Conservation (phyloP, 352 stramenopile species). For the Pythium grandisporangium region DNA sequence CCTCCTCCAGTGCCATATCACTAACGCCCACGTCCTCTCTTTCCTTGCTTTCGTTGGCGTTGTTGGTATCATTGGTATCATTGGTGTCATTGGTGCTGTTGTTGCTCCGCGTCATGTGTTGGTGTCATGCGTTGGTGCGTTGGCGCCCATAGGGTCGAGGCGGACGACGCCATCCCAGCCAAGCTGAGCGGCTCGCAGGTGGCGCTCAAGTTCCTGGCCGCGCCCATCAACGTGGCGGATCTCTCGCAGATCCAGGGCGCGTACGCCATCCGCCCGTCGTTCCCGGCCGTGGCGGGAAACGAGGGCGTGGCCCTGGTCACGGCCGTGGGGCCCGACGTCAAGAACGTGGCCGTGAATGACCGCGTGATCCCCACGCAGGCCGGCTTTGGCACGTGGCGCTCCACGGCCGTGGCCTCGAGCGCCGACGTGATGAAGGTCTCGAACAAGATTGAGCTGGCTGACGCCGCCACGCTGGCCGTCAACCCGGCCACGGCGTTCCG, state of each 20-base stretch:
- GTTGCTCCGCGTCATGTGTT: no score
- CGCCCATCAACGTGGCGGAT: conserved; percentile 84
- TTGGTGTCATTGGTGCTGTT: no score
- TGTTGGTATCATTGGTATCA: no score
- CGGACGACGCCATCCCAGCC: conserved; percentile 51
- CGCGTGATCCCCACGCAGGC: conserved; percentile 65
- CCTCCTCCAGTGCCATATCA: no score
- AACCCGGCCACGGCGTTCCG: conserved; percentile 84
- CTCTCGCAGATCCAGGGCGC: conserved; percentile 83
- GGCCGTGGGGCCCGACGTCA: conserved; percentile 70
- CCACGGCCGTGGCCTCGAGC: conserved; percentile 53
- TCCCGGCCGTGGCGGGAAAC: conserved; percentile 79
- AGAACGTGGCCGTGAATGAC: conserved; percentile 82
- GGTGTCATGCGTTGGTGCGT: no score
- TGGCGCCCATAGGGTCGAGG: conserved; percentile 50
- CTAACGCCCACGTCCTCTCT: no score
- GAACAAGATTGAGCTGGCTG: conserved; percentile 79
- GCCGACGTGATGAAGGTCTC: conserved; percentile 63
- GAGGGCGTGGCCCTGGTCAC: conserved; percentile 82
- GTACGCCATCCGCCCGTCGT: conserved; percentile 67
- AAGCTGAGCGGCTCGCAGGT: conserved; percentile 50
- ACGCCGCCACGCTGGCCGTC: conserved; percentile 72
- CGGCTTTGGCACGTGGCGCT: conserved; percentile 74
- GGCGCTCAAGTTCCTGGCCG: conserved; percentile 82
- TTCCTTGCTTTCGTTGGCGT: no score